Evolutionary conservation across 169 alveolate genomes (phyloP).

Genomic region (Perkinsus olseni): DNA sequence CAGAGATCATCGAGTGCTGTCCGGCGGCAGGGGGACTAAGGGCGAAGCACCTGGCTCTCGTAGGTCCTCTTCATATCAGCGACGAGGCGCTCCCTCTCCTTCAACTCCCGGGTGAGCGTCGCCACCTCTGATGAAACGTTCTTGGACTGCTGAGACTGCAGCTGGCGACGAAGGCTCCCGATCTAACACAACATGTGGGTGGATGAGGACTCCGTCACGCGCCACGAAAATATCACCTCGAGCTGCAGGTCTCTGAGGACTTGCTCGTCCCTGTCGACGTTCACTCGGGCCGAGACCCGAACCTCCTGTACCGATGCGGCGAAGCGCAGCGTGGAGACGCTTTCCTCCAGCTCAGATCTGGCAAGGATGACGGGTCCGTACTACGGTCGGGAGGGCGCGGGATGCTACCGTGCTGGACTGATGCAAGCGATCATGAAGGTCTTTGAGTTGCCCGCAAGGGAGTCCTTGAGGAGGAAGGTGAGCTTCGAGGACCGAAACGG

Average conservation of each 20-base stretch:
- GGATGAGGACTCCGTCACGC: background rate
- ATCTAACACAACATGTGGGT: background rate
- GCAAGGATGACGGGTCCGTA: background rate
- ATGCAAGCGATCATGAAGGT: slow-evolving; percentile 23
- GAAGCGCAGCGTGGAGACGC: slow-evolving; percentile 21
- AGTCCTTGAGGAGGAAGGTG: slow-evolving; percentile 7
- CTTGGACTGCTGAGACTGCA: background rate
- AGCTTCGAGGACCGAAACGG: slow-evolving; percentile 30
- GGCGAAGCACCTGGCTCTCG: background rate
- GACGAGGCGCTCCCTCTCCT: background rate
- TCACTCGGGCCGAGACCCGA: background rate
- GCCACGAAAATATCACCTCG: background rate
- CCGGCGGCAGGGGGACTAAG: background rate
- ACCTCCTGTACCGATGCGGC: slow-evolving; percentile 20
- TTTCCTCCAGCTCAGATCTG: slow-evolving; percentile 9
- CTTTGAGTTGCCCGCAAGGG: slow-evolving; percentile 25
- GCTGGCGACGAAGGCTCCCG: background rate
- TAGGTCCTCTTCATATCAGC: background rate
- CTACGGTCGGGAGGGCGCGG: background rate
- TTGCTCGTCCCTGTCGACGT: background rate
- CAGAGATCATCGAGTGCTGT: background rate
- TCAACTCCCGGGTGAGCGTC: background rate
- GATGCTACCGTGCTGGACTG: background rate
- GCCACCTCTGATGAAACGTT: background rate
- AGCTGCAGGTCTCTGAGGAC: background rate